Conservation (phyloP, 805 yeast species). For the Hanseniaspora vineae region DNA sequence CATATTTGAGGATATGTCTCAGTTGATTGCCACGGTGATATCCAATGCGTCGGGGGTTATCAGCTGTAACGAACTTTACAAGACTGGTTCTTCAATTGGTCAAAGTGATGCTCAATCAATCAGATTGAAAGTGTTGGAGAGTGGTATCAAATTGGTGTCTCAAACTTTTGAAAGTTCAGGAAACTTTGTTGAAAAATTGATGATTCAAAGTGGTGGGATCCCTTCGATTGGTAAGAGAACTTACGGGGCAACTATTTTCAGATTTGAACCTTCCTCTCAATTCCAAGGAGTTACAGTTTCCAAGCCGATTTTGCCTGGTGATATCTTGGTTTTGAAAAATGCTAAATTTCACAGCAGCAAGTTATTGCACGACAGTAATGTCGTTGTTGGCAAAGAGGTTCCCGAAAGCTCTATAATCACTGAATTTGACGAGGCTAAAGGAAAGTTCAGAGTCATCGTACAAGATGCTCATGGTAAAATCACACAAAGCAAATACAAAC, state of each 20-base stretch:
- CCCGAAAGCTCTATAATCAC: slow-evolving; percentile 43
- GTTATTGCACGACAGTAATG: slow-evolving; percentile 13
- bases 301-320: slow-evolving; percentile 56
- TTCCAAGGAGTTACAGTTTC: slow-evolving; percentile 26
- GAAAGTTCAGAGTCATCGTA: slow-evolving; percentile 57
- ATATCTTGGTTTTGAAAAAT: slow-evolving; percentile 60
- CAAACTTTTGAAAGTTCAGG: neutral
- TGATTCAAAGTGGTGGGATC: slow-evolving; percentile 12
- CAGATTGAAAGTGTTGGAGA: neutral
- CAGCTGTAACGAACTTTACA: slow-evolving; percentile 3
- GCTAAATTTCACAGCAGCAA: slow-evolving; percentile 59
- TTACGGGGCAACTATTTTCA: slow-evolving; percentile 43
- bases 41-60: slow-evolving; percentile 29
- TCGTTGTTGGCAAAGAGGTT: slow-evolving; percentile 45
- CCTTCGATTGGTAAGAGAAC: slow-evolving; percentile 53
- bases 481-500: slow-evolving; percentile 46
- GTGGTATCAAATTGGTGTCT: neutral
- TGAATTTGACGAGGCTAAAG: slow-evolving; percentile 64
- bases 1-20: slow-evolving; percentile 61
- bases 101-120: neutral
- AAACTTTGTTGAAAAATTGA: slow-evolving; percentile 1
- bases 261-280: slow-evolving; percentile 41
- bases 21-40: slow-evolving; percentile 43
- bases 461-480: slow-evolving; percentile 35
- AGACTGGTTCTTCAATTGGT: slow-evolving; percentile 6